Percentiles rank a stretch among this genome's conserved stretches.
These are phyloP conservation scores for Candida morakotiae DNA, from an alignment of 805 yeast genomes.

Conservation along the genomic window DNA sequence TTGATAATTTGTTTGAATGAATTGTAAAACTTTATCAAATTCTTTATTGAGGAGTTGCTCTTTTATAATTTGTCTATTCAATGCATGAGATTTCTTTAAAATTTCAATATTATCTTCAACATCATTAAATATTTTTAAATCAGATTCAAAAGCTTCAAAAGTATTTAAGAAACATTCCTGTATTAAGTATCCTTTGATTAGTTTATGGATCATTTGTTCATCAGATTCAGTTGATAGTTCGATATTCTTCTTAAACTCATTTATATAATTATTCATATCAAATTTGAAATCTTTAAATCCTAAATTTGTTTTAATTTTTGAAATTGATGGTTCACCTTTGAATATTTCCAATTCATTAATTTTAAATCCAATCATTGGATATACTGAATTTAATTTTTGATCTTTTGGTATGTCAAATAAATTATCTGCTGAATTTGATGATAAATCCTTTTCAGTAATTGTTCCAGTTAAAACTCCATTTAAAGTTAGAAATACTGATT, in stretches of 20 bases:
- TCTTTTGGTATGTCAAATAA: constrained; percentile 15
- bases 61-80: constrained; percentile 22
- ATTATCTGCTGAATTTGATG: constrained; percentile 16
- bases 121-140: constrained; percentile 22
- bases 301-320: constrained; percentile 48
- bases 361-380: constrained; percentile 32
- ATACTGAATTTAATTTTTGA: constrained; percentile 28
- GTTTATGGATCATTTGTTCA: constrained; percentile 22
- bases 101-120: constrained; percentile 10
- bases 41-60: constrained; percentile 17
- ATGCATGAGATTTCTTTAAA: constrained; percentile 18
- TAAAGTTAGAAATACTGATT: constrained; percentile 69
- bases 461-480: constrained; percentile 56
- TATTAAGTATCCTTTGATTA: constrained; percentile 35
- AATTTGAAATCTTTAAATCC: constrained; percentile 55
- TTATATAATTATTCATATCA: constrained; percentile 55
- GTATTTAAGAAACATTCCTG: constrained; percentile 38
- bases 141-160: constrained; percentile 28
- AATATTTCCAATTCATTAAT: constrained; percentile 27
- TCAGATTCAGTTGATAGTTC: constrained; percentile 21
- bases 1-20: constrained; percentile 18
- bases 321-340: constrained; percentile 14
- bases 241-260: constrained; percentile 19
- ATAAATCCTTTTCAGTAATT: constrained; percentile 22
- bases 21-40: constrained; percentile 20